Evolutionary conservation across 1,139 yeast genomes (phyloP).

Genomic region (Kazachstania sp.): DNA sequence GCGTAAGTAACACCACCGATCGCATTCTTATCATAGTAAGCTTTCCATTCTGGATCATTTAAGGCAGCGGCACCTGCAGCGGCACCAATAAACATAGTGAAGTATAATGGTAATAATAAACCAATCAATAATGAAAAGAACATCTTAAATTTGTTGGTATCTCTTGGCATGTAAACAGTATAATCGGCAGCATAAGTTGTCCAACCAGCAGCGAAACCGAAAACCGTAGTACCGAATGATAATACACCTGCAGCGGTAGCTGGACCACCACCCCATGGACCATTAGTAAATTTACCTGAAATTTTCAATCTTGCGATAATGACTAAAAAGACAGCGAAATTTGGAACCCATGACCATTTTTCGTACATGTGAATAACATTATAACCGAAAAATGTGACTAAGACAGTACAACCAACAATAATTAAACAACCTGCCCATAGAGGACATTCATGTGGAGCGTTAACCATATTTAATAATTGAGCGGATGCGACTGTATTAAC

Average conservation of each 20-base stretch:
- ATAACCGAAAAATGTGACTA: conserved; percentile 79
- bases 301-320: conserved; percentile 67
- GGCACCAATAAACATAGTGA: conserved; percentile 74
- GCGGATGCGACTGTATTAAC: conserved; percentile 87
- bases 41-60: conserved; percentile 38
- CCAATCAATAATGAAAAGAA: conserved; percentile 58
- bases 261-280: conserved; percentile 35
- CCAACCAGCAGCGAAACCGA: conserved; percentile 93
- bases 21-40: conserved; percentile 34
- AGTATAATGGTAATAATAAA: conserved; percentile 54
- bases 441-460: conserved; percentile 50
- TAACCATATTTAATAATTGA: conserved; percentile 69
- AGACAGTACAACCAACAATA: conserved; percentile 54
- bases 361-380: conserved; percentile 9
- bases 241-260: conserved; percentile 66
- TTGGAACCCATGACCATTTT: conserved; percentile 48
- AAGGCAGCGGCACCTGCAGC: conserved; percentile 63
- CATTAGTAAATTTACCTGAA: conserved; percentile 47
- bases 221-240: conserved; percentile 75
- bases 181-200: conserved; percentile 86
- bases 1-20: conserved; percentile 78
- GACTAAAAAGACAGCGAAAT: conserved; percentile 57
- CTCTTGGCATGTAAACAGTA: conserved; percentile 69
- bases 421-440: conserved; percentile 87
- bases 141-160: conserved; percentile 47